These are phyloP conservation scores for Bipolaris sorokiniana DNA, from an alignment of 2,329 filamentous ascomycete species.

Conservation along the genomic window DNA sequence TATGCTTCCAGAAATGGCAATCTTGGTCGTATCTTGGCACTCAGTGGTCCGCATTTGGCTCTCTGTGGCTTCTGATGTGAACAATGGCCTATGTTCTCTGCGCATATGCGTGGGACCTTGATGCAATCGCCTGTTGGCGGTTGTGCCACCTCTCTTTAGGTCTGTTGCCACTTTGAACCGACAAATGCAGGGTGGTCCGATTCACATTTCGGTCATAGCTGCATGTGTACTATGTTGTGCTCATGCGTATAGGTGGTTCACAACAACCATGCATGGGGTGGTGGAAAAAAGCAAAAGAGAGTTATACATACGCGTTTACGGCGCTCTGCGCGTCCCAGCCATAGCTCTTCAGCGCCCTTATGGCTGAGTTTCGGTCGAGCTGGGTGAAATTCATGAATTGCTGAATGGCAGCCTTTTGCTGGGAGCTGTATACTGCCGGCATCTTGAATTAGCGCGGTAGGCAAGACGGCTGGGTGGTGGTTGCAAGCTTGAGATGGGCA, in stretches of 20 bases:
- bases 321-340: constrained; percentile 55
- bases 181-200: background rate
- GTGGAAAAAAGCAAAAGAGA: constrained; percentile 8
- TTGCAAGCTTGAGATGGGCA: constrained; percentile 4
- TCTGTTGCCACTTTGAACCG: background rate
- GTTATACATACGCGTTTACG: constrained; percentile 54
- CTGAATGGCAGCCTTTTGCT: constrained; percentile 55
- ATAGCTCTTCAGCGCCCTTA: constrained; percentile 53
- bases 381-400: constrained; percentile 55
- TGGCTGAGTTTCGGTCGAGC: constrained; percentile 53
- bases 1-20: background rate
- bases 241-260: background rate
- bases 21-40: background rate
- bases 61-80: background rate
- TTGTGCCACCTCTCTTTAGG: background rate
- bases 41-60: background rate
- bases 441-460: constrained; percentile 43
- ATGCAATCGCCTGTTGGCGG: background rate
- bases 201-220: constrained; percentile 6
- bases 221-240: background rate
- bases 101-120: background rate
- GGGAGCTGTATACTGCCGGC: constrained; percentile 54
- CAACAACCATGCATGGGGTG: background rate
- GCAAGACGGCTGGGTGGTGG: background rate
- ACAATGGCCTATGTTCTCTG: background rate